A percentile compares a stretch with the other conserved stretches of the same genome.
These are phyloP conservation scores for Jaapia argillacea DNA, from an alignment of 768 basidiomycete genomes.

Conservation along the genomic window DNA sequence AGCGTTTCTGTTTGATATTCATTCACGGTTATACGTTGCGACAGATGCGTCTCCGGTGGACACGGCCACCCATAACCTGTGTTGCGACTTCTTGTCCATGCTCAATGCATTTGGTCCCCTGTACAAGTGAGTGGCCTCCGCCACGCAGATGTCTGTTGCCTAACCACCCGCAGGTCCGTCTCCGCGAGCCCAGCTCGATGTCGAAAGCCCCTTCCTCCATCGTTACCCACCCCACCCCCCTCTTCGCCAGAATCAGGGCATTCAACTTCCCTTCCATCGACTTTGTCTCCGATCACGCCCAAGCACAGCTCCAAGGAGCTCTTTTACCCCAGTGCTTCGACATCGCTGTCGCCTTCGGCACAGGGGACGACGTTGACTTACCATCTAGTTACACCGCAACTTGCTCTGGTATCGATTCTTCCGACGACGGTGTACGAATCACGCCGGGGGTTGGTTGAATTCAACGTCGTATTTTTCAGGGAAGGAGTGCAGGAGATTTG, in stretches of 20 bases:
- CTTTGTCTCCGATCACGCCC: constrained; percentile 14
- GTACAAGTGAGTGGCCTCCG: constrained; percentile 51
- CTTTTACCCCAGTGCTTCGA: constrained; percentile 63
- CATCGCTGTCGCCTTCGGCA: constrained; percentile 45
- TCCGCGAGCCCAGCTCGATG: background rate
- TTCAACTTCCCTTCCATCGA: too few relatives aligned
- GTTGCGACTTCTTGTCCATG: constrained; percentile 86
- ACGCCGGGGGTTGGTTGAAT: constrained; percentile 70
- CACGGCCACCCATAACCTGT: constrained; percentile 76
- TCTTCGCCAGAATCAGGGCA: background rate
- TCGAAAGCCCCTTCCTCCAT: background rate
- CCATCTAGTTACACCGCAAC: constrained; percentile 66
- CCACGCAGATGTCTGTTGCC: constrained; percentile 1
- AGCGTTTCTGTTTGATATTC: constrained; percentile 85
- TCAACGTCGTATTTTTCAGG: constrained; percentile 79
- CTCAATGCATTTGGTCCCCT: constrained; percentile 78
- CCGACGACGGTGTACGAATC: constrained; percentile 66
- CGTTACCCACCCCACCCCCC: constrained; percentile 1
- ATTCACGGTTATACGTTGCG: constrained; percentile 82
- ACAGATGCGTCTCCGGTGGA: constrained; percentile 92
- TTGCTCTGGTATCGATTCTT: constrained; percentile 62
- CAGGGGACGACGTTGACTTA: constrained; percentile 75
- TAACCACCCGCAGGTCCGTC: background rate
- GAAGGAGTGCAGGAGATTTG: constrained; percentile 79
- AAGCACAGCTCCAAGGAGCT: constrained; percentile 19